phyloP scores from a whole-genome alignment of 2,329 filamentous ascomycete species.

The Diaporthe helianthi region DNA sequence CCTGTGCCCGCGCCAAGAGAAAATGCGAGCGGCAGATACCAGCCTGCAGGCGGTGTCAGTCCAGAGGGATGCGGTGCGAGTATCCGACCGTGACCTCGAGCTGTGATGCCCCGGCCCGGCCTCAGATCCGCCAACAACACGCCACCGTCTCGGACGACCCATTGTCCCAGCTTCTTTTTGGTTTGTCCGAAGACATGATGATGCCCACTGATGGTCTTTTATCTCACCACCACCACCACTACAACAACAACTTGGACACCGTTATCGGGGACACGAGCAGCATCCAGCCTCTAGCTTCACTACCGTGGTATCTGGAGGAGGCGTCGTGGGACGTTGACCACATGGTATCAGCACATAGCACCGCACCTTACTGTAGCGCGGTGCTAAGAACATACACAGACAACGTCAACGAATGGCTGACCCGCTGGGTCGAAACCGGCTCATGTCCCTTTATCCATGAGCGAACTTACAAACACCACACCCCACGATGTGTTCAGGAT shows the following conservation, averaged over 20 bases:
- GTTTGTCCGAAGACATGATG: not conserved
- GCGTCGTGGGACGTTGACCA: constrained; percentile 36
- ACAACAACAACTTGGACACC: not conserved
- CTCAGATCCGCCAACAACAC: not conserved
- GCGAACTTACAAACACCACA: constrained; percentile 39
- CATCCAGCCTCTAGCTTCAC: not conserved
- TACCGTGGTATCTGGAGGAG: constrained; percentile 27
- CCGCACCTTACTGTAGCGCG: constrained; percentile 1
- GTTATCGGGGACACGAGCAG: not conserved
- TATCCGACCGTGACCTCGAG: constrained; percentile 35
- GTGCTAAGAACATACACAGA: constrained; percentile 33
- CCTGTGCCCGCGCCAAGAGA: constrained; percentile 39
- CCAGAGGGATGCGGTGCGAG: constrained; percentile 35
- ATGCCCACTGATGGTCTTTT: constrained; percentile 12
- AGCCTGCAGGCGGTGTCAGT: constrained; percentile 38
- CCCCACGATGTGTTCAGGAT: constrained; percentile 42
- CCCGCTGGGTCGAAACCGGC: constrained; percentile 41
- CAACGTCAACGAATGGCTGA: constrained; percentile 39
- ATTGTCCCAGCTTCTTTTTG: not conserved
- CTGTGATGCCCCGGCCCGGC: not conserved
- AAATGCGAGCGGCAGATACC: constrained; percentile 38
- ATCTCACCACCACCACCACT: too few relatives aligned
- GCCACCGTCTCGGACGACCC: constrained; percentile 3
- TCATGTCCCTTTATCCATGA: constrained; percentile 44
- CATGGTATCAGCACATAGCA: not conserved